These are phyloP conservation scores for Earliella scabrosa DNA, from an alignment of 1,284 basidiomycete species.

Conservation along the genomic window DNA sequence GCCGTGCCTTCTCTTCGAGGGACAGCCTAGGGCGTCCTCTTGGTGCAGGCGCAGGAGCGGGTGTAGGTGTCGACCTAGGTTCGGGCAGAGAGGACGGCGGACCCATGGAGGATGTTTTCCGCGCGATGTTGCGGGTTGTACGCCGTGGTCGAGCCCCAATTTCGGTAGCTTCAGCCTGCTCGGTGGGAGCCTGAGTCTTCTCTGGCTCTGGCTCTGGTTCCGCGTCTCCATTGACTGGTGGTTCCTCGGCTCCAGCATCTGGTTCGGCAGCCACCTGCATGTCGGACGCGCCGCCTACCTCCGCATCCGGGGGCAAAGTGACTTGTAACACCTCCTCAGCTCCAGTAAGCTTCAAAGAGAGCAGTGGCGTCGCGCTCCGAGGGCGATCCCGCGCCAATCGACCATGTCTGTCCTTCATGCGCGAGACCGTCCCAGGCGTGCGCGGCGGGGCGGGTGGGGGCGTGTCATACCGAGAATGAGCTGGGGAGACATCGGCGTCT, in stretches of 20 bases:
- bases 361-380: background rate
- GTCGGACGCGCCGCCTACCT: background rate
- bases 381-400: slow-evolving; percentile 22
- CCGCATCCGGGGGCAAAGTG: slow-evolving; percentile 10
- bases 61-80: slow-evolving; percentile 3
- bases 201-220: background rate
- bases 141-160: slow-evolving; percentile 10
- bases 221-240: background rate
- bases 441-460: slow-evolving; percentile 29
- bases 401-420: slow-evolving; percentile 43
- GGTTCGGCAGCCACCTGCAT: background rate
- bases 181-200: background rate
- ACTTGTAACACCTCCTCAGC: slow-evolving; percentile 3
- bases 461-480: slow-evolving; percentile 3
- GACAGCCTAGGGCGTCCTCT: slow-evolving; percentile 30
- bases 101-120: slow-evolving; percentile 1
- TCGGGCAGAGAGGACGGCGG: slow-evolving; percentile 6
- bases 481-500: slow-evolving; percentile 35
- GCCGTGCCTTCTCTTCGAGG: slow-evolving; percentile 36
- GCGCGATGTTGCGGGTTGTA: slow-evolving; percentile 10
- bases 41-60: slow-evolving; percentile 12
- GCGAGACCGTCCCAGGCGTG: slow-evolving; percentile 35
- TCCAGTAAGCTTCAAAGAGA: slow-evolving; percentile 7
- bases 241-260: background rate
- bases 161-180: slow-evolving; percentile 1